Percentiles rank a stretch among this genome's conserved stretches.
Conservation (phyloP, 2,329 filamentous ascomycete species). For the Pyricularia sp. region DNA sequence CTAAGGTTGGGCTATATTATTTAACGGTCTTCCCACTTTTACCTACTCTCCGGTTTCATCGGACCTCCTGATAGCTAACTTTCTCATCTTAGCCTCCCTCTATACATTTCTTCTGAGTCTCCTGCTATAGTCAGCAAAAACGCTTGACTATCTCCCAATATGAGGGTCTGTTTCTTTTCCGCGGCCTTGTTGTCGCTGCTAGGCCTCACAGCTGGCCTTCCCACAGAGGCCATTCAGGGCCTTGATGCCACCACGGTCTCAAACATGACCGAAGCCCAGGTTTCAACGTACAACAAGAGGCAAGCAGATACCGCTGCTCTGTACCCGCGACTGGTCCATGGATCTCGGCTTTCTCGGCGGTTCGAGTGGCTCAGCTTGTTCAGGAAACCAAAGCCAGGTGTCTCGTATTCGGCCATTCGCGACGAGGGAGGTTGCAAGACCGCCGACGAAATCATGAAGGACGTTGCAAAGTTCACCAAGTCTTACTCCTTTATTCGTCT, state of each 20-base stretch:
- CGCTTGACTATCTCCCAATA: not conserved
- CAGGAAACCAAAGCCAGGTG: not conserved
- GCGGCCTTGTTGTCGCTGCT: constrained; percentile 1
- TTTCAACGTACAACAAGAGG: not conserved
- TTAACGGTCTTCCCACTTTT: not conserved
- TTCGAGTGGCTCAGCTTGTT: not conserved
- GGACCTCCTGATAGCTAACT: not conserved
- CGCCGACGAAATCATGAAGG: constrained; percentile 28
- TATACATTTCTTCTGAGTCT: not conserved
- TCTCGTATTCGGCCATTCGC: not conserved
- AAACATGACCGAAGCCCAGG: not conserved
- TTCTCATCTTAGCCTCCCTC: not conserved
- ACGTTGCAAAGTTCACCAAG: constrained; percentile 22
- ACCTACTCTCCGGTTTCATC: not conserved
- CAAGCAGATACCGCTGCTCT: not conserved
- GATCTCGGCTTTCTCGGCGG: not conserved
- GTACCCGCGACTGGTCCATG: not conserved
- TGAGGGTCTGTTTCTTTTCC: constrained; percentile 1
- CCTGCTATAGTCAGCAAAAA: not conserved
- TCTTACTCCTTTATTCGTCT: constrained; percentile 2
- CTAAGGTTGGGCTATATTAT: not conserved
- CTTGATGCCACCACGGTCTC: not conserved
- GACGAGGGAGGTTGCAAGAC: constrained; percentile 2
- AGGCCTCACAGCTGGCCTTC: not conserved
- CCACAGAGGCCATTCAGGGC: not conserved